Evolutionary conservation across 768 basidiomycete genomes (phyloP), one percentile per base, ranked within the genome.

Genomic region (Suillus decipiens): DNA sequence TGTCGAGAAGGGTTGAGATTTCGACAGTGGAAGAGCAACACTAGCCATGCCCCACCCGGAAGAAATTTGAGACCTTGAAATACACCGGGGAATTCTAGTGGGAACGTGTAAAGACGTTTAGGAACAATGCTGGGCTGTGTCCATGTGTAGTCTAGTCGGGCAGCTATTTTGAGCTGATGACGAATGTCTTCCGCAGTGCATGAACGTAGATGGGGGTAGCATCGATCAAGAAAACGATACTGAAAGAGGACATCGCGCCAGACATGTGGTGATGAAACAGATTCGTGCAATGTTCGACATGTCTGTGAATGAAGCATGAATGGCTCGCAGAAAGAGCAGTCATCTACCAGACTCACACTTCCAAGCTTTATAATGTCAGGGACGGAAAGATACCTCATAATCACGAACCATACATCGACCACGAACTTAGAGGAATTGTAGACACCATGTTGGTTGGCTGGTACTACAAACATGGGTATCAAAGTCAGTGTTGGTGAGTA

Each of bases 31-130:
- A 75, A 73, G n/a, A 75, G 66, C 28, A 73, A 56, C 15, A 73
- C 72, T 2, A 73, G 69, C 73, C 73, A 73, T 59, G 71, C 66
- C 43, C 67, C 67, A 9, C 73, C 73, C 10, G 73, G 69, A 48
- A 72, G n/a, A 59, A 75, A 74, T 47, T 67, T 72, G 61, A 74
- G 48, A 37, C 73, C 73, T 61, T 75, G 73, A 59, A 74, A 73
- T 9, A 73, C 63, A 3, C 73, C 73, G 8, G 74, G 70, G 37
- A 75, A 69, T 15, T 72, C 70, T 28, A 74, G 67, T 4, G 72
- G 73, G 22, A 74, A 74, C 22, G 74, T 67, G 39, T 69, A 66
- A n/a, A 55, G n/a, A 56, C 15, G 55, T 15, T 39, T 39, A 17
- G 55, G 55, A 9, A 39, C 22, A 24, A 56, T 56, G 22, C 24